phyloP scores from a whole-genome alignment of 2,329 filamentous ascomycete genomes.

The Paradendryphiella salina region DNA sequence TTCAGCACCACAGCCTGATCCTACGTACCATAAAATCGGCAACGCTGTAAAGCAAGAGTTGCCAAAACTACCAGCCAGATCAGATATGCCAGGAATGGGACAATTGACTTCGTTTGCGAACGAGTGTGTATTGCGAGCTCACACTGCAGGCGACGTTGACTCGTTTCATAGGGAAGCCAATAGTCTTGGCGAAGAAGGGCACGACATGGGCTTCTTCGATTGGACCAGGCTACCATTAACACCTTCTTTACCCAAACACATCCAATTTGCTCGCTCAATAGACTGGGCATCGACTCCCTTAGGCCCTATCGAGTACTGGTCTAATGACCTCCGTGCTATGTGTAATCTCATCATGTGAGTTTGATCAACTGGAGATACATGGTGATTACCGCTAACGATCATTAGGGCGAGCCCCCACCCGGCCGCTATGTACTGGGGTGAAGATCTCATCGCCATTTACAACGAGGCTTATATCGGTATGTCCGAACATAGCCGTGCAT shows the following conservation, averaged over 20 bases:
- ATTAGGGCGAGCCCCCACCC: conserved; percentile 52
- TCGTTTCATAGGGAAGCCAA: conserved; percentile 40
- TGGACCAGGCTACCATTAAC: conserved; percentile 74
- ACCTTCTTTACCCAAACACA: conserved; percentile 67
- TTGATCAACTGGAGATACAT: background rate
- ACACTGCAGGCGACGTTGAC: conserved; percentile 48
- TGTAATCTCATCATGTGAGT: conserved; percentile 74
- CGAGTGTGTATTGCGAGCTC: conserved; percentile 49
- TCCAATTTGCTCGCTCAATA: conserved; percentile 69
- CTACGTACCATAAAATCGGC: conserved; percentile 4
- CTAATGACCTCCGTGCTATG: conserved; percentile 72
- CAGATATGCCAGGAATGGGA: conserved; percentile 28
- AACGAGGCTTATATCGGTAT: conserved; percentile 66
- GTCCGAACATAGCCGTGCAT: background rate
- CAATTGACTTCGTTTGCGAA: conserved; percentile 40
- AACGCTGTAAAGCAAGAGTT: conserved; percentile 5
- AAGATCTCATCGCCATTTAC: conserved; percentile 69
- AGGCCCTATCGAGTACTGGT: conserved; percentile 76
- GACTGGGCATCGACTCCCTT: conserved; percentile 75
- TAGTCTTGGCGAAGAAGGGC: conserved; percentile 23
- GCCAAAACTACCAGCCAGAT: conserved; percentile 15
- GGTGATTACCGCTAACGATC: conserved; percentile 4
- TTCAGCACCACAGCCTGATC: conserved; percentile 9
- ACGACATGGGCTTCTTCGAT: conserved; percentile 67
- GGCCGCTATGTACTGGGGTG: conserved; percentile 78